These are phyloP conservation scores for Ceratobasidium sp. DNA, from an alignment of 1,284 basidiomycete species.

Conservation along the genomic window DNA sequence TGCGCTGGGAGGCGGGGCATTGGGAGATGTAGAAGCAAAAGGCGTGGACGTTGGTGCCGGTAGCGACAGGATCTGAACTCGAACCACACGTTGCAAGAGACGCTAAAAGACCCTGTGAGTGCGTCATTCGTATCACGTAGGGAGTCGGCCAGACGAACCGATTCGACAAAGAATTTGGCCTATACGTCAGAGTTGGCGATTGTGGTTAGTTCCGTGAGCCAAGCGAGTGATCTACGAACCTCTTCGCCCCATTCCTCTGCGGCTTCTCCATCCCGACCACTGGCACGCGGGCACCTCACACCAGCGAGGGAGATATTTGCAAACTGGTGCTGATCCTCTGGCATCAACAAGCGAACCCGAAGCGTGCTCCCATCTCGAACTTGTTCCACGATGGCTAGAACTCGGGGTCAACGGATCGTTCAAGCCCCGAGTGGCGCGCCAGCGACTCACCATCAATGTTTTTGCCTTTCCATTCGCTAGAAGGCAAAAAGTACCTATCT, in stretches of 20 bases:
- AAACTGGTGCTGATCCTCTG: constrained; percentile 87
- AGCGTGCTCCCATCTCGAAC: constrained; percentile 93
- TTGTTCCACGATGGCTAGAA: constrained; percentile 86
- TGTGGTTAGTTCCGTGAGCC: not conserved
- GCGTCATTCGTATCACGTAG: constrained; percentile 20
- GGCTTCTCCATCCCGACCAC: constrained; percentile 74
- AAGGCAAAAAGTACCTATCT: not conserved
- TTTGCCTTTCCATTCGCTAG: constrained; percentile 87
- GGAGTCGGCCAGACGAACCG: constrained; percentile 45
- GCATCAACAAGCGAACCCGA: constrained; percentile 86
- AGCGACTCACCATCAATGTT: constrained; percentile 74
- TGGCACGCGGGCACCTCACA: constrained; percentile 78
- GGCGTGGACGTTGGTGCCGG: constrained; percentile 83
- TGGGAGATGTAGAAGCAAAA: constrained; percentile 72
- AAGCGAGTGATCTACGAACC: constrained; percentile 56
- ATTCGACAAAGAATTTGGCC: constrained; percentile 95
- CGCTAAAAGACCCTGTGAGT: constrained; percentile 51
- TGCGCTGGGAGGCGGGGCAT: constrained; percentile 67
- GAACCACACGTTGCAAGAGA: constrained; percentile 87
- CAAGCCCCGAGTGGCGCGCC: not conserved
- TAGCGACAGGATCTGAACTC: constrained; percentile 86
- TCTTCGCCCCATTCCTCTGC: constrained; percentile 88
- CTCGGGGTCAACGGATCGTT: constrained; percentile 19
- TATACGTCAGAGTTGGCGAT: constrained; percentile 52
- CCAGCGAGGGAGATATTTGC: constrained; percentile 86